Evolutionary conservation across 1,284 basidiomycete genomes (phyloP), one percentile per base, ranked within the genome.

Genomic region (Mycosarcoma maydis): DNA sequence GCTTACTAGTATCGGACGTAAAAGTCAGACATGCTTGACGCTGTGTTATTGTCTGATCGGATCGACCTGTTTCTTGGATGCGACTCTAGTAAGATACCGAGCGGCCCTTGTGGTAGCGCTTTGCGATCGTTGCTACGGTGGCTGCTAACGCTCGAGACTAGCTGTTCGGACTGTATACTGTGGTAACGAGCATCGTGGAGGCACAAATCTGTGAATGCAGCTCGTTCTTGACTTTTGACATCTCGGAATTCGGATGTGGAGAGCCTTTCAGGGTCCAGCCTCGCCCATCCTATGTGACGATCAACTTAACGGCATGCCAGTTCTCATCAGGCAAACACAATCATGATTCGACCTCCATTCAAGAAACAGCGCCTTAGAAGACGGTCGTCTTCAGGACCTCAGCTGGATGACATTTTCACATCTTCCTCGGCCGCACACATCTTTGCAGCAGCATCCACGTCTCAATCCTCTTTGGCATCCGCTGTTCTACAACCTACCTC

Each of bases 1-100:
- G 67, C 78, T 71, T 64, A 80, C 78, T 80, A 80, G 68, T 80
- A 80, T 26, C 79, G 72, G 38, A 80, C 76, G 62, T 80, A 80
- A 42, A 80, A 80, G 48, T 80, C 79, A 19, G 74, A 72, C 72
- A 76, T 76, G 44, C 23, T 54, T 34, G n/a, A 34, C n/a, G n/a
- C n/a, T n/a, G n/a, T n/a, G n/a, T n/a, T n/a, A n/a, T n/a, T n/a
- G n/a, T n/a, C n/a, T n/a, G n/a, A n/a, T n/a, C n/a, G n/a, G n/a
- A n/a, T n/a, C n/a, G n/a, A n/a, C n/a, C n/a, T n/a, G n/a, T n/a
- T n/a, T n/a, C n/a, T n/a, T n/a, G n/a, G n/a, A n/a, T n/a, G n/a
- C n/a, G n/a, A n/a, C n/a, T n/a, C n/a, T n/a, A n/a, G n/a, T n/a
- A n/a, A n/a, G n/a, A n/a, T n/a, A n/a, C n/a, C n/a, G n/a, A n/a